Evolutionary conservation across 768 basidiomycete genomes (phyloP).

Genomic region (Termitomyces titanicus): DNA sequence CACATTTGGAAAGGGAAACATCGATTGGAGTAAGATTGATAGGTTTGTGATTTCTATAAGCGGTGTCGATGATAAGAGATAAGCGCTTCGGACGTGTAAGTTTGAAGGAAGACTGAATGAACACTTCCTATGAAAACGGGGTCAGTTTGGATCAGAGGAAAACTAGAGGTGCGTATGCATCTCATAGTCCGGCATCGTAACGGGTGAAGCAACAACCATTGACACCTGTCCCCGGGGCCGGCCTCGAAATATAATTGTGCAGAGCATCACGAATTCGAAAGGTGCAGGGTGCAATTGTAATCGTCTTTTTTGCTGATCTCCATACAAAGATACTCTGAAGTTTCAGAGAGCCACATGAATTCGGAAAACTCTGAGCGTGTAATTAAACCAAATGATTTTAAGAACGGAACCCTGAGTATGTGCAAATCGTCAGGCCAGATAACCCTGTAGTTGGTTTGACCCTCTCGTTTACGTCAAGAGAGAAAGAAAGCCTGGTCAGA

Average conservation of each 20-base stretch:
- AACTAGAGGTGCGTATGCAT: too few relatives aligned
- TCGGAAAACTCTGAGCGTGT: background rate
- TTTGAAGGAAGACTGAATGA: background rate
- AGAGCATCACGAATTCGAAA: background rate
- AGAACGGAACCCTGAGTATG: background rate
- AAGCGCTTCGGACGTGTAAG: background rate
- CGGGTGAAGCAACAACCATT: background rate
- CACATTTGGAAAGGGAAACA: background rate
- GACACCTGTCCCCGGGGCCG: background rate
- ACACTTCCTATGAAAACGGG: background rate
- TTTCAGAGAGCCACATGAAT: background rate
- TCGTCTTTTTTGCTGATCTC: background rate
- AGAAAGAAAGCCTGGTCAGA: background rate
- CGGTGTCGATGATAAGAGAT: slow-evolving; percentile 1
- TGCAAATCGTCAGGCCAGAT: background rate
- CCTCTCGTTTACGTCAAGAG: background rate
- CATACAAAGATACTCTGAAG: background rate
- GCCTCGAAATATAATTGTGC: background rate
- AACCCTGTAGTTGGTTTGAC: background rate
- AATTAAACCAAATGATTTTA: background rate
- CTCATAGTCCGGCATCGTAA: background rate
- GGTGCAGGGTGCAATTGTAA: background rate
- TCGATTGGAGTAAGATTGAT: background rate
- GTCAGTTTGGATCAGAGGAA: too few relatives aligned
- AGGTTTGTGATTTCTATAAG: background rate